Percentiles rank a stretch among this genome's conserved stretches.
Evolutionary conservation across 2,329 filamentous ascomycete genomes (phyloP).

Genomic region (Xylariomycetidae sp.): DNA sequence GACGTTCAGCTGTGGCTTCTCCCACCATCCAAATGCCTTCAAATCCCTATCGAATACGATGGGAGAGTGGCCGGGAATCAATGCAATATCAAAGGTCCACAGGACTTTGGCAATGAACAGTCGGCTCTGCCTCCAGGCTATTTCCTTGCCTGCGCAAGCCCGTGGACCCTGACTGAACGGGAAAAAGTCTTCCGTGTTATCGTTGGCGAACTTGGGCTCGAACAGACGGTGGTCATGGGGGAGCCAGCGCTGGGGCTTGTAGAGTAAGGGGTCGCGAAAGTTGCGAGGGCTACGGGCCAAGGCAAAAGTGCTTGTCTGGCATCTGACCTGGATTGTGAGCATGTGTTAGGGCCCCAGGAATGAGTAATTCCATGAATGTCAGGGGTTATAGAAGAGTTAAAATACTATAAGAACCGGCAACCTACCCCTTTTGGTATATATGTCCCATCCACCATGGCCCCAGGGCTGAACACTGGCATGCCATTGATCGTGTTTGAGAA

Average conservation of each 20-base stretch:
- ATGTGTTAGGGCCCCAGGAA: no score
- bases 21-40: constrained; percentile 8
- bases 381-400: no score
- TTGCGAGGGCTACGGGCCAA: constrained; percentile 3
- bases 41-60: constrained; percentile 13
- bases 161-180: constrained; percentile 11
- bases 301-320: not conserved
- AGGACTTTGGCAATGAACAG: constrained; percentile 17
- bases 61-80: constrained; percentile 3
- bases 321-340: no score
- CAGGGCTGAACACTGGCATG: not conserved
- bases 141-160: constrained; percentile 11
- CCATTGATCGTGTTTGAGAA: not conserved
- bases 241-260: constrained; percentile 8
- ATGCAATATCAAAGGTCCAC: constrained; percentile 15
- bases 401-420: no score
- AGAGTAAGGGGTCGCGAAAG: constrained; percentile 5
- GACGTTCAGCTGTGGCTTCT: constrained; percentile 12
- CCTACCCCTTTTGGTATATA: not conserved
- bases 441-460: not conserved
- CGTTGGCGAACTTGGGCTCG: constrained; percentile 6
- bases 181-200: constrained; percentile 5
- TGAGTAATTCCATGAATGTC: no score
- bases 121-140: constrained; percentile 15
- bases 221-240: constrained; percentile 7